Evolutionary conservation across 495 filamentous ascomycete species (phyloP).

Genomic region (Xylaria scruposa): DNA sequence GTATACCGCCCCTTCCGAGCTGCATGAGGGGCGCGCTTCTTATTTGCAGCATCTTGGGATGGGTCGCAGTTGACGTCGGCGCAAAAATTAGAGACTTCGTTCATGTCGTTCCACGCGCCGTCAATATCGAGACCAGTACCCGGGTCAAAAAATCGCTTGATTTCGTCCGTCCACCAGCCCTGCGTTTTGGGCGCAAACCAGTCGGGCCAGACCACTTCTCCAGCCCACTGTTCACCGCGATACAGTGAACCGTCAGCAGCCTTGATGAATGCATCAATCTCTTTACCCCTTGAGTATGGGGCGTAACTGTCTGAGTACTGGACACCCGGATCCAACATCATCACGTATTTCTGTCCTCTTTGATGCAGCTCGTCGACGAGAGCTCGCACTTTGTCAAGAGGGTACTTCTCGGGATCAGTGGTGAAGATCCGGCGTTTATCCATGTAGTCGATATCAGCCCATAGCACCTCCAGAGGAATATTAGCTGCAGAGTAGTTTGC

Average conservation of each 20-base stretch:
- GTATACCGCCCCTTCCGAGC: constrained; percentile 6
- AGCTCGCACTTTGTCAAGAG: constrained; percentile 67
- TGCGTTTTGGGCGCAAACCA: constrained; percentile 75
- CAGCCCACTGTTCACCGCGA: constrained; percentile 86
- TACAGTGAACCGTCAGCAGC: constrained; percentile 68
- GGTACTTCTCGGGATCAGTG: constrained; percentile 75
- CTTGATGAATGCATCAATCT: constrained; percentile 67
- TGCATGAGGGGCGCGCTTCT: constrained; percentile 66
- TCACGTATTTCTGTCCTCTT: constrained; percentile 76
- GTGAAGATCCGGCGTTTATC: constrained; percentile 68
- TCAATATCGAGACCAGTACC: constrained; percentile 77
- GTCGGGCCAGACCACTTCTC: constrained; percentile 78
- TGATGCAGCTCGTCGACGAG: constrained; percentile 72
- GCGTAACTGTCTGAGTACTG: constrained; percentile 64
- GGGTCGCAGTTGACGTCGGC: constrained; percentile 73
- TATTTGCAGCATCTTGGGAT: constrained; percentile 57
- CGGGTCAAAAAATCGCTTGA: constrained; percentile 68
- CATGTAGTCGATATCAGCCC: constrained; percentile 83
- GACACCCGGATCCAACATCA: constrained; percentile 88
- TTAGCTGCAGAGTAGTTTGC: constrained; percentile 70
- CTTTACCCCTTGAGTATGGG: constrained; percentile 66
- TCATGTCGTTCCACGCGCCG: constrained; percentile 88
- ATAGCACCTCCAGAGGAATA: constrained; percentile 80
- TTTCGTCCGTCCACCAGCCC: constrained; percentile 76
- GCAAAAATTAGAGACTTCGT: constrained; percentile 69